Conservation (phyloP, 1,139 yeast genomes). For the Pneumocystis jirovecii region DNA sequence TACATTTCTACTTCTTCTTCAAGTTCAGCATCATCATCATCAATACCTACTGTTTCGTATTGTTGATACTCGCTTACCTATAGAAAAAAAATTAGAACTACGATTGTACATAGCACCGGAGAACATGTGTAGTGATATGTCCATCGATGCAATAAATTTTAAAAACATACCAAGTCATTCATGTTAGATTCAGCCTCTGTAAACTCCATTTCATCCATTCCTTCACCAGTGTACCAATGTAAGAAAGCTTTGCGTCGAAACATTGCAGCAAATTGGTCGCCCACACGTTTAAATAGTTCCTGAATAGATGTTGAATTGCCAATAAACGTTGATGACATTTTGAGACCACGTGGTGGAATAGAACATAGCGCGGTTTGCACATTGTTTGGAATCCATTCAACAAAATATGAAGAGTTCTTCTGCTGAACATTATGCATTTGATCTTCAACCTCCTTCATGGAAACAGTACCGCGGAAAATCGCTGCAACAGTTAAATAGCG, state of each 20-base stretch:
- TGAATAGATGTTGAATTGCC: slow-evolving; percentile 34
- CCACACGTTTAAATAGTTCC: slow-evolving; percentile 30
- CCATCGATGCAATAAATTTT: background rate
- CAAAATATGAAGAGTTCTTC: slow-evolving; percentile 33
- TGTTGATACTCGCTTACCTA: slow-evolving; percentile 30
- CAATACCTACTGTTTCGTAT: slow-evolving; percentile 31
- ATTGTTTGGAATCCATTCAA: slow-evolving; percentile 94
- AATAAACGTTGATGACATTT: slow-evolving; percentile 31
- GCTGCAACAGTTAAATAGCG: slow-evolving; percentile 32
- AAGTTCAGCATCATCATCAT: slow-evolving; percentile 25
- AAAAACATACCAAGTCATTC: slow-evolving; percentile 23
- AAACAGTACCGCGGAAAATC: slow-evolving; percentile 32
- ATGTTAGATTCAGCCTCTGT: slow-evolving; percentile 33
- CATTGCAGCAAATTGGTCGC: slow-evolving; percentile 31
- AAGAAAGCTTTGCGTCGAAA: slow-evolving; percentile 32
- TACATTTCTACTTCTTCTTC: slow-evolving; percentile 19
- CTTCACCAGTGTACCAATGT: slow-evolving; percentile 35
- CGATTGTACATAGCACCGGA: background rate
- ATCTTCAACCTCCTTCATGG: slow-evolving; percentile 34
- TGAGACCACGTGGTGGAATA: slow-evolving; percentile 29
- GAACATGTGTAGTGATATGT: background rate
- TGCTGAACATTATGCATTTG: slow-evolving; percentile 24
- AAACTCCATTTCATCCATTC: slow-evolving; percentile 35
- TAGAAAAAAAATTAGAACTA: background rate
- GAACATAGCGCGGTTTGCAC: slow-evolving; percentile 49